phyloP scores from a whole-genome alignment of 2,329 filamentous ascomycete genomes.

The Anisogramma anomala region DNA sequence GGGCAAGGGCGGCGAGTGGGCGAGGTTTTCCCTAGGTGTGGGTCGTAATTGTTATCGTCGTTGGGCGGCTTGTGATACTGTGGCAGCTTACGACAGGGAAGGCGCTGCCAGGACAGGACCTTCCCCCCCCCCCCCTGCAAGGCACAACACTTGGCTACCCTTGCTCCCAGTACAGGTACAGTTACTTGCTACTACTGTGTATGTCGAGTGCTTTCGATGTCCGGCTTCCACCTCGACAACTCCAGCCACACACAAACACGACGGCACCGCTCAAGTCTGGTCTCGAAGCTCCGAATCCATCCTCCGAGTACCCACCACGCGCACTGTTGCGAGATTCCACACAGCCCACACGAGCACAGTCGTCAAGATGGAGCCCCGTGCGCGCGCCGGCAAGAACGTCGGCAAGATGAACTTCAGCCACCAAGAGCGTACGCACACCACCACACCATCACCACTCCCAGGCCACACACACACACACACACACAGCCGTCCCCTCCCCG shows the following conservation, averaged over 20 bases:
- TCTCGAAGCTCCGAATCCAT: neutral
- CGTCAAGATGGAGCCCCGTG: constrained; percentile 59
- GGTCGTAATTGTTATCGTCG: no score
- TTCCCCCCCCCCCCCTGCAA: no score
- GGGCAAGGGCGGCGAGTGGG: no score
- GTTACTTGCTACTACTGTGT: no score
- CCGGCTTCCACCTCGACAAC: neutral
- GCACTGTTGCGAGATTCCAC: neutral
- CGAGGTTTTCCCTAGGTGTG: no score
- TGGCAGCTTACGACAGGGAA: no score
- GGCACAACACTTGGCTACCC: no score
- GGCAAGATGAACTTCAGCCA: constrained; percentile 70
- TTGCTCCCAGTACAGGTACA: no score
- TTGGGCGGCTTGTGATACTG: no score
- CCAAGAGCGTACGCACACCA: constrained; percentile 50
- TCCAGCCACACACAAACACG: neutral
- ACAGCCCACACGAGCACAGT: neutral
- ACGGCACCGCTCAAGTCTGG: neutral
- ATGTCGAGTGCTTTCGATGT: neutral
- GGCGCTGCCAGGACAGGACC: no score
- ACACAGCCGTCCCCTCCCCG: no score
- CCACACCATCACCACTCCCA: neutral
- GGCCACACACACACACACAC: no score
- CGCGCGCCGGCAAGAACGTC: constrained; percentile 67
- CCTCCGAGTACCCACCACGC: neutral